Evolutionary conservation across 2,329 filamentous ascomycete genomes (phyloP).

Genomic region (Aspergillus caelatus): DNA sequence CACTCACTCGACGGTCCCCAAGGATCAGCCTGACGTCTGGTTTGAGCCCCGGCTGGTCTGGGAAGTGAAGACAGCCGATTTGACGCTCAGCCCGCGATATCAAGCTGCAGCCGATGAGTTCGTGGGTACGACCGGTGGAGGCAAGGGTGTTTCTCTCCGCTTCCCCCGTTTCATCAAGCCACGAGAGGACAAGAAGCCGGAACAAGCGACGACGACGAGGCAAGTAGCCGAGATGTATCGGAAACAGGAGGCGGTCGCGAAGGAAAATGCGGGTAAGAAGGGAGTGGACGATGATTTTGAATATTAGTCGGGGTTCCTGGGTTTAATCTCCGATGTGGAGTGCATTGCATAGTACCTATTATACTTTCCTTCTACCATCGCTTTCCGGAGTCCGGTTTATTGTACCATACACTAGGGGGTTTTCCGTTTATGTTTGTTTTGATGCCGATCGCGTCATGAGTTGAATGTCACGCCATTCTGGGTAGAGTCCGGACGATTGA

Average conservation of each 20-base stretch:
- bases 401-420: background rate
- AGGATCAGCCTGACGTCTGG: slow-evolving; percentile 98
- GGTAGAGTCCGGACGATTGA: background rate
- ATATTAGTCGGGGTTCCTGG: slow-evolving; percentile 60
- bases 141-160: slow-evolving; percentile 79
- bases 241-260: slow-evolving; percentile 86
- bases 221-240: slow-evolving; percentile 97
- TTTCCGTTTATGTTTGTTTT: background rate
- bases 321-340: background rate
- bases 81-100: slow-evolving; percentile 90
- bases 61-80: slow-evolving; percentile 96
- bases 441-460: background rate
- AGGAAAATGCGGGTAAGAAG: slow-evolving; percentile 81
- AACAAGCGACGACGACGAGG: slow-evolving; percentile 79
- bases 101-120: slow-evolving; percentile 86
- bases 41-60: slow-evolving; percentile 93
- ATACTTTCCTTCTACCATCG: background rate
- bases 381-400: background rate
- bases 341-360: background rate
- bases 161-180: slow-evolving; percentile 93
- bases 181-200: slow-evolving; percentile 93
- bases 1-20: slow-evolving; percentile 76
- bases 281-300: slow-evolving; percentile 98
- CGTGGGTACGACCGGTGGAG: slow-evolving; percentile 68
- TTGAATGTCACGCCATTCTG: background rate